Evolutionary conservation across 352 stramenopile species (phyloP).

Genomic region (Pythium scleroteichum): DNA sequence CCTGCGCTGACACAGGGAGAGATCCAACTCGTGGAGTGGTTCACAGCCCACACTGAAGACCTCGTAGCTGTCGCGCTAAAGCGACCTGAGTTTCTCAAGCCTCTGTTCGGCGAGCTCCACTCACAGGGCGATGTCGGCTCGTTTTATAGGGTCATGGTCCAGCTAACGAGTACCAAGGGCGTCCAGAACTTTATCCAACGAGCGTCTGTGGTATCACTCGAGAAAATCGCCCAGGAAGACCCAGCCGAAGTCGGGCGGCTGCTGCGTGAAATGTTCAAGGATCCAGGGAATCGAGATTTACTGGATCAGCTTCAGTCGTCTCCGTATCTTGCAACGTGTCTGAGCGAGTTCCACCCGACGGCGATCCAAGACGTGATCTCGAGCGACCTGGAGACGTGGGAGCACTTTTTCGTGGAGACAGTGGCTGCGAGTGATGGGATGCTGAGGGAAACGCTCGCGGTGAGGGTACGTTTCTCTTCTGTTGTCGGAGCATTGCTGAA

Average conservation of each 20-base stretch:
- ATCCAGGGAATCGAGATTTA: constrained; percentile 44
- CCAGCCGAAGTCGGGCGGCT: constrained; percentile 45
- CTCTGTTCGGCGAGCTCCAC: constrained; percentile 70
- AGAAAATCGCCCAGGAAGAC: constrained; percentile 63
- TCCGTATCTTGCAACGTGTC: constrained; percentile 54
- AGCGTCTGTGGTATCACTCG: constrained; percentile 48
- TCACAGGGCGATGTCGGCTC: constrained; percentile 41
- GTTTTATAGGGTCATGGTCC: constrained; percentile 69
- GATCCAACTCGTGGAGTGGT: constrained; percentile 57
- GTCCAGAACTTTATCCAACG: constrained; percentile 64
- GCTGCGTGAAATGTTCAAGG: constrained; percentile 55
- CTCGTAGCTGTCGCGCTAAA: constrained; percentile 54
- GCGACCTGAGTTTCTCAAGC: constrained; percentile 54
- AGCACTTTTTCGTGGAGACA: constrained; percentile 65
- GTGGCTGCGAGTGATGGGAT: constrained; percentile 53
- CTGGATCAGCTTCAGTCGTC: constrained; percentile 54
- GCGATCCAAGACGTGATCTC: constrained; percentile 66
- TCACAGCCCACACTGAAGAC: constrained; percentile 51
- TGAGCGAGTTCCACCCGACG: constrained; percentile 63
- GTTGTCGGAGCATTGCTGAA: background rate
- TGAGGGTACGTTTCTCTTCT: constrained; percentile 29
- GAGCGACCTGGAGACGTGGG: constrained; percentile 61
- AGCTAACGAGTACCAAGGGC: constrained; percentile 54
- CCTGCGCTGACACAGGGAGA: background rate
- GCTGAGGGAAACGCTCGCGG: constrained; percentile 48